These are phyloP conservation scores for Moesziomyces sp. DNA, from an alignment of 1,284 basidiomycete genomes.

Conservation along the genomic window DNA sequence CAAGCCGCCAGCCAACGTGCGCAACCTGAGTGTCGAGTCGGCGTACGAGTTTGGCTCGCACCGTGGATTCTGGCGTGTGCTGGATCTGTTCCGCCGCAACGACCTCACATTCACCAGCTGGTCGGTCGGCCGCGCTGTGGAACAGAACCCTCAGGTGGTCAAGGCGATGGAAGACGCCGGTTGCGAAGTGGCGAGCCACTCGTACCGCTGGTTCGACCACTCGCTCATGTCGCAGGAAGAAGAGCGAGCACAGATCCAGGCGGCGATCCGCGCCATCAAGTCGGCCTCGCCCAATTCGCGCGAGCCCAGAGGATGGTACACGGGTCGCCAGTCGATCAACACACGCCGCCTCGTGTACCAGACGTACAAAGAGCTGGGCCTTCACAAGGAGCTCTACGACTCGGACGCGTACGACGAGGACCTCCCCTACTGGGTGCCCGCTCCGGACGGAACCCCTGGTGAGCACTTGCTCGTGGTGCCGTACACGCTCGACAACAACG, in stretches of 20 bases:
- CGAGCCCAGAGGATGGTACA: constrained; percentile 69
- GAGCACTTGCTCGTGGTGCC: constrained; percentile 68
- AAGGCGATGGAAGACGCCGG: constrained; percentile 63
- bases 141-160: constrained; percentile 66
- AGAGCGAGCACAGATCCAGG: constrained; percentile 64
- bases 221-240: constrained; percentile 59
- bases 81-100: constrained; percentile 67
- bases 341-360: constrained; percentile 65
- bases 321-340: constrained; percentile 65
- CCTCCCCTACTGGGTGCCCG: constrained; percentile 69
- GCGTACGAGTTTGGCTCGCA: constrained; percentile 69
- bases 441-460: constrained; percentile 48
- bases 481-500: constrained; percentile 68
- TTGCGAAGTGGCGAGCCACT: constrained; percentile 68
- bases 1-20: constrained; percentile 42
- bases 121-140: constrained; percentile 67
- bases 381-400: constrained; percentile 60
- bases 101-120: constrained; percentile 65
- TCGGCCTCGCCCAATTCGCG: constrained; percentile 52
- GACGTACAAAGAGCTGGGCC: constrained; percentile 54
- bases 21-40: constrained; percentile 67
- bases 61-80: constrained; percentile 68
- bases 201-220: constrained; percentile 68
- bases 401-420: constrained; percentile 68
- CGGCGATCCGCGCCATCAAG: constrained; percentile 66